phyloP scores from a whole-genome alignment of 805 yeast genomes.

The Wickerhamiella azyma region DNA sequence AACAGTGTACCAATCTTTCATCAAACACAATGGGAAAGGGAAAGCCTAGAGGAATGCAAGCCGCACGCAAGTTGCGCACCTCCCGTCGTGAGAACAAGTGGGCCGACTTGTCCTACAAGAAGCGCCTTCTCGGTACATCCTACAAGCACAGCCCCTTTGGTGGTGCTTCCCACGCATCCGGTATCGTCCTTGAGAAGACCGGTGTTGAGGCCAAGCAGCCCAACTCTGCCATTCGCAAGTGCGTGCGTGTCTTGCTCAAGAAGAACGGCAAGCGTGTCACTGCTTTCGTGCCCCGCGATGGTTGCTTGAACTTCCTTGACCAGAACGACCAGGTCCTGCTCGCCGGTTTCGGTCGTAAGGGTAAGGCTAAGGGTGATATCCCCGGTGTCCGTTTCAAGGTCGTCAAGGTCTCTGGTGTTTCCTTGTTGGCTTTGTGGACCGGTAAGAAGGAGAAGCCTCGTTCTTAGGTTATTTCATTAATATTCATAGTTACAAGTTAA shows the following conservation, averaged over 20 bases:
- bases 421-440: constrained; percentile 98
- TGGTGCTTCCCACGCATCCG: constrained; percentile 99
- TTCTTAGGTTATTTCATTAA: constrained; percentile 18
- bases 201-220: constrained; percentile 99
- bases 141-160: constrained; percentile 99
- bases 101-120: constrained; percentile 97
- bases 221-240: constrained; percentile 99
- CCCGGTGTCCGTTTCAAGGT: constrained; percentile 99
- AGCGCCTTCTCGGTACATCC: constrained; percentile 98
- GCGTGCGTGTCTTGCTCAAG: constrained; percentile 99
- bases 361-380: constrained; percentile 99
- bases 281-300: constrained; percentile 99
- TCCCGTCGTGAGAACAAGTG: constrained; percentile 99
- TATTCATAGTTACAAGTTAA: not conserved
- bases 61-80: constrained; percentile 99
- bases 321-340: constrained; percentile 99
- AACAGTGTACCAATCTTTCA: constrained; percentile 6
- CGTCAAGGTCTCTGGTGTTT: constrained; percentile 99
- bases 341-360: constrained; percentile 99
- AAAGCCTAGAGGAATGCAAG: constrained; percentile 99
- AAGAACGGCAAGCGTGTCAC: constrained; percentile 99
- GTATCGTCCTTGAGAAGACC: constrained; percentile 97
- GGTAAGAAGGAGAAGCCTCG: constrained; percentile 99
- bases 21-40: constrained; percentile 85
- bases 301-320: constrained; percentile 99